Evolutionary conservation across 2,329 filamentous ascomycete genomes (phyloP), one percentile per base, ranked within the genome.

Genomic region (Coleophoma crateriformis): DNA sequence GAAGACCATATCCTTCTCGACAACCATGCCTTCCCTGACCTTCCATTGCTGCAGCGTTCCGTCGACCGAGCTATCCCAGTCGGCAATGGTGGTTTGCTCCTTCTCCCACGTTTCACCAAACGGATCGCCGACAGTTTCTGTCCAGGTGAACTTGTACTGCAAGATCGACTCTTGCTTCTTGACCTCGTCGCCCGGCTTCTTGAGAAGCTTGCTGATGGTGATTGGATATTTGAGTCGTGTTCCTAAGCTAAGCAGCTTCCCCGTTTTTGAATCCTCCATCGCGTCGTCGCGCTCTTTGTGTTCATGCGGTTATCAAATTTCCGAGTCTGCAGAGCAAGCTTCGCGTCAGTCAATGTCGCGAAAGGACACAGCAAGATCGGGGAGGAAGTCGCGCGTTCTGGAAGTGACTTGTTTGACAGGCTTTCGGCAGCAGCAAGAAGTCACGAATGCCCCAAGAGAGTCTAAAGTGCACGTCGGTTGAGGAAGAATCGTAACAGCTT

Each of bases 221-320:
- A 97, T 91, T 61, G 94, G 94, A 70, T 97, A 99, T 69, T 87
- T 87, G 59, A 96, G 81, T 69, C 81, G 76, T 60, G 75, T 69
- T 62, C 81, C 81, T 50, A 84, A 64, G 49, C 68, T 72, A 50
- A 84, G 66, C 53, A 64, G 67, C 58, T 76, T 75, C 48, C 68
- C 68, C 72, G 75, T 72, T 53, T 50, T 67, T 57, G 52, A 49
- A 49, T 59, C 58, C 61, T 65, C 58, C 61, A 48, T 57, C 55
- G 47, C 50, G 51, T 40, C 47, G 44, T 51, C 48, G 55, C 53
- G 32, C 40, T 51, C 47, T 47, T 56, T 56, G 61, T 62, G 53
- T 55, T 64, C 62, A 65, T 65, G 59, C 57, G 53, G 57, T 51
- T 55, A 52, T 52, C 15, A 40, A 32, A 39, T 34, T 45, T 34